Evolutionary conservation across 441 rosid genomes (phyloP).

Genomic region (Gossypium lobatum): DNA sequence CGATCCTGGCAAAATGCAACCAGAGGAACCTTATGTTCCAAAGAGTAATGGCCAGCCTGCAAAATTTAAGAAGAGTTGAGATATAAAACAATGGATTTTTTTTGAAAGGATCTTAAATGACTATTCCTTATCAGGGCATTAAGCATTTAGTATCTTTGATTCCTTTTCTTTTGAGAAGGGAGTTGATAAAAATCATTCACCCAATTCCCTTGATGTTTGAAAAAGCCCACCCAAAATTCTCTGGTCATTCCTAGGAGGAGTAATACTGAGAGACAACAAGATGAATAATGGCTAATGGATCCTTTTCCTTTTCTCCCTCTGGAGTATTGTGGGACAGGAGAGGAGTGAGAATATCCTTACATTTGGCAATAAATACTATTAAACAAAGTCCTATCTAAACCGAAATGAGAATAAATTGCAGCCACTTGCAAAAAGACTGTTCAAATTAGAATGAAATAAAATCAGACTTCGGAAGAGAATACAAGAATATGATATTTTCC

Average conservation of each 20-base stretch:
- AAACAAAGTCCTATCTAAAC: neutral
- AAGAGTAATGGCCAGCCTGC: constrained; percentile 73
- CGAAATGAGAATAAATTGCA: neutral
- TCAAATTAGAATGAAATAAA: neutral
- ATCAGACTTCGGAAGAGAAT: neutral
- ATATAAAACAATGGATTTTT: neutral
- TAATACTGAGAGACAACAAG: neutral
- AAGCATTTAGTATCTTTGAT: neutral
- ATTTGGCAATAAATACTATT: neutral
- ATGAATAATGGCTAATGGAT: neutral
- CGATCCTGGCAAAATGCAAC: constrained; percentile 76
- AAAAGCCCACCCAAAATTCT: neutral
- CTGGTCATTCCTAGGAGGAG: neutral
- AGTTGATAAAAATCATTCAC: neutral
- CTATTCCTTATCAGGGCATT: neutral
- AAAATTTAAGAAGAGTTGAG: constrained; percentile 11
- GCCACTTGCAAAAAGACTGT: neutral
- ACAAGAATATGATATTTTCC: neutral
- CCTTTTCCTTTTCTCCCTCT: neutral
- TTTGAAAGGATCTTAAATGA: neutral
- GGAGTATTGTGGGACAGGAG: neutral
- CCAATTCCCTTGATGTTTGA: neutral
- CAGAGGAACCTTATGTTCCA: constrained; percentile 76
- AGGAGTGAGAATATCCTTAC: neutral
- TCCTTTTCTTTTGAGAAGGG: neutral